These are phyloP conservation scores for Penicillium steckii DNA, from an alignment of 495 filamentous ascomycete genomes.

Conservation along the genomic window DNA sequence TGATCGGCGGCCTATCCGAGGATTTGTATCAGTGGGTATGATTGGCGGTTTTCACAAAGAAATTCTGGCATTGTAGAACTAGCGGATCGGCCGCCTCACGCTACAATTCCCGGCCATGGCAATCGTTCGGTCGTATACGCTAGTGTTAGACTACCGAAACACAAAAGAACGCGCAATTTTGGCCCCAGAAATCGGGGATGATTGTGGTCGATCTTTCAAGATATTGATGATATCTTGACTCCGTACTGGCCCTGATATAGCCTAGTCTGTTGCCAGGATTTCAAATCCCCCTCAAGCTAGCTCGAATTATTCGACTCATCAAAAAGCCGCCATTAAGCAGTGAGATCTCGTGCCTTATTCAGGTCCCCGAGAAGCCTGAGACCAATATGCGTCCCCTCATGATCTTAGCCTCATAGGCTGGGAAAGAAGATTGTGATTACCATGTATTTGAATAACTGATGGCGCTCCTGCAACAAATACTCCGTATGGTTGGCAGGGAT, in stretches of 20 bases:
- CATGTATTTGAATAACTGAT: background rate
- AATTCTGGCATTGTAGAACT: background rate
- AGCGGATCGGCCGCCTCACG: background rate
- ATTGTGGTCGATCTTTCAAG: too few relatives aligned
- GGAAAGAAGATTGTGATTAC: background rate
- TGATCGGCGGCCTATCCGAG: too few relatives aligned
- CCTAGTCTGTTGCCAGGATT: too few relatives aligned
- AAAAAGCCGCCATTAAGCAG: too few relatives aligned
- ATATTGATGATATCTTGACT: background rate
- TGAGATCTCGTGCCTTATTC: background rate
- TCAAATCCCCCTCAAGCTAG: too few relatives aligned
- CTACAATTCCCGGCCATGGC: constrained; percentile 5
- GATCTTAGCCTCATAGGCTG: background rate
- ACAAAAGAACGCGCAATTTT: background rate
- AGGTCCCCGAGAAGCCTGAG: background rate
- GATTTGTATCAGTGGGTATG: too few relatives aligned
- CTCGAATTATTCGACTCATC: too few relatives aligned
- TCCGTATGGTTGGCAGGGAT: background rate
- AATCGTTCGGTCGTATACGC: constrained; percentile 4
- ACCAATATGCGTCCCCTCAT: background rate
- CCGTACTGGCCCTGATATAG: too few relatives aligned
- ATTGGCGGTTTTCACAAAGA: background rate
- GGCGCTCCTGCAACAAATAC: background rate
- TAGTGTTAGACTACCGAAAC: background rate
- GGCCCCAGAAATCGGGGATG: background rate